Percentiles rank a stretch among this genome's conserved stretches.
phyloP scores from a whole-genome alignment of 2,329 filamentous ascomycete species.

The Phialocephala subalpina region DNA sequence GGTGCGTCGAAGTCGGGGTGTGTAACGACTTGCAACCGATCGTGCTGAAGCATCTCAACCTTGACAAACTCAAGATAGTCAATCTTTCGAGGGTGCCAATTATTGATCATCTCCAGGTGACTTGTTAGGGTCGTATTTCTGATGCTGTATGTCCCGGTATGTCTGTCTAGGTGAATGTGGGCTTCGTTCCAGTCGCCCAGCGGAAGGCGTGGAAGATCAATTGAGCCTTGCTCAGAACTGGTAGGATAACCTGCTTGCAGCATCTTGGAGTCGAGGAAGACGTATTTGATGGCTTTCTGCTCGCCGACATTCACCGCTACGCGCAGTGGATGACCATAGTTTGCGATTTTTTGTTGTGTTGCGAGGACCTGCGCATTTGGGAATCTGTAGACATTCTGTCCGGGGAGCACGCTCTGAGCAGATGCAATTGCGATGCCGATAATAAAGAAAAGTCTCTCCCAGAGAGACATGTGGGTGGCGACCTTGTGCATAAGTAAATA shows the following conservation, averaged over 20 bases:
- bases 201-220: constrained; percentile 6
- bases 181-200: constrained; percentile 13
- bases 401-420: neutral
- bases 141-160: neutral
- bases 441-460: neutral
- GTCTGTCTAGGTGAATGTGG: constrained; percentile 6
- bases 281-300: constrained; percentile 9
- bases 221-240: neutral
- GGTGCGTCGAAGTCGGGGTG: constrained; percentile 17
- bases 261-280: constrained; percentile 10
- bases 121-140: neutral
- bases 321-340: constrained; percentile 7
- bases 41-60: constrained; percentile 15
- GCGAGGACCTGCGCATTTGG: constrained; percentile 7
- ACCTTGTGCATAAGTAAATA: neutral
- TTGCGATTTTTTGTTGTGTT: neutral
- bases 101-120: neutral
- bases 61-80: constrained; percentile 14
- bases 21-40: constrained; percentile 18
- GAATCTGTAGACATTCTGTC: constrained; percentile 14
- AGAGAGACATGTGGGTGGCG: neutral
- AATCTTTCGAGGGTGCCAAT: constrained; percentile 15
- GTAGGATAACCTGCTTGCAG: constrained; percentile 6
- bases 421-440: constrained; percentile 9
- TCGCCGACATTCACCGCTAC: neutral